Evolutionary conservation across 1,284 basidiomycete genomes (phyloP).

Genomic region (Neolentinus lepideus): DNA sequence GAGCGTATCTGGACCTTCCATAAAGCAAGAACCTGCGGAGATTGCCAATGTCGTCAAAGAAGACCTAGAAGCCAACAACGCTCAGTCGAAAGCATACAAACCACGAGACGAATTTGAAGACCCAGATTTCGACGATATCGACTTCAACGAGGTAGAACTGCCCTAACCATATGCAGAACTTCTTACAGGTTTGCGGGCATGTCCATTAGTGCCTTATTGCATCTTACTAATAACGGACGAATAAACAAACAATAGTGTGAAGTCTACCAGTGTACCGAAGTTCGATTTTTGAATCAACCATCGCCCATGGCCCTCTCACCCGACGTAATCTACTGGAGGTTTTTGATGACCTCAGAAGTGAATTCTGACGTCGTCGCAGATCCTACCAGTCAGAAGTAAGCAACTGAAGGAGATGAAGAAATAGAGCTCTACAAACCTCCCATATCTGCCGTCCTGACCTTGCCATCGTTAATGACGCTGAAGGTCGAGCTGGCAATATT

Average conservation of each 20-base stretch:
- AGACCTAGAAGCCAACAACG: background rate
- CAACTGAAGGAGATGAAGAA: slow-evolving; percentile 8
- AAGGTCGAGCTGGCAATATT: slow-evolving; percentile 91
- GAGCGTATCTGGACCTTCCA: background rate
- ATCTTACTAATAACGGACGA: background rate
- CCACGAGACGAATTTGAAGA: background rate
- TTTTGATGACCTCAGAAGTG: slow-evolving; percentile 83
- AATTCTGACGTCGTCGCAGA: slow-evolving; percentile 88
- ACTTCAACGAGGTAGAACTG: slow-evolving; percentile 19
- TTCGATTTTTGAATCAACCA: background rate
- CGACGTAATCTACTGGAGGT: slow-evolving; percentile 28
- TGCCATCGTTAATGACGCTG: slow-evolving; percentile 86
- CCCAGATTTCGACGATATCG: slow-evolving; percentile 34
- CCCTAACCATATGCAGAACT: slow-evolving; percentile 18
- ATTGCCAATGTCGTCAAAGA: background rate
- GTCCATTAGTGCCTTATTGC: background rate
- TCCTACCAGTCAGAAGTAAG: slow-evolving; percentile 36
- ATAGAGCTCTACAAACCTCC: slow-evolving; percentile 56
- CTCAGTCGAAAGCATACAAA: background rate
- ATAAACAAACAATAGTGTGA: background rate
- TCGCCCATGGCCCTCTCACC: background rate
- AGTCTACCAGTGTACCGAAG: background rate
- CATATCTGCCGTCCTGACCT: slow-evolving; percentile 94
- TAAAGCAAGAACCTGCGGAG: background rate
- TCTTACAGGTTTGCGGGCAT: background rate